Evolutionary conservation across 768 basidiomycete species (phyloP), one percentile per base, ranked within the genome.

Genomic region (Russula brevipes): DNA sequence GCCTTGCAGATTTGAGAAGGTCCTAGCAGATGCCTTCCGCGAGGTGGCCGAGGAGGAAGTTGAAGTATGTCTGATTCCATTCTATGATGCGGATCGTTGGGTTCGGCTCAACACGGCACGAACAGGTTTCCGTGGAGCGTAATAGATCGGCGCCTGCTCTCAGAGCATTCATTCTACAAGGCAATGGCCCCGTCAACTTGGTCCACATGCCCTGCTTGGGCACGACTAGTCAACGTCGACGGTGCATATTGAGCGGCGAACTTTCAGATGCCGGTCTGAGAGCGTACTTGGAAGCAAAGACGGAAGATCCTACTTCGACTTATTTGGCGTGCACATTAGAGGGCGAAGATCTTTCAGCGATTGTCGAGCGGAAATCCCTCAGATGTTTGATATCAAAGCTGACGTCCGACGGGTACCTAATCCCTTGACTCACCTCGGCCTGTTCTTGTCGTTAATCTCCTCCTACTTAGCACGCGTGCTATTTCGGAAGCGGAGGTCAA

Each of bases 151-250:
- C 63, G 8, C 72, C 73, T 1, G 70, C 72, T 39, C 55, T 66
- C 4, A 76, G 77, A 54, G 69, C 57, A 3, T 80, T 80, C 69
- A 59, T 78, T 58, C 64, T 79, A 55, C 76, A 77, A 39, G 77
- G 78, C 4, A 72, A 70, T 12, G 70, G 73, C 30, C 65, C 68
- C 36, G 33, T 75, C 16, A 74, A 70, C 61, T 72, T 78, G 38
- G 72, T 74, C 30, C 72, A 77, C 65, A 67, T 71, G 54, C 73
- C 76, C 8, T 66, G 70, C 59, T 79, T 79, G 69, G 63, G 77
- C 57, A 72, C 70, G 46, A 75, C 70, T 19, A 77, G 75, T 64
- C 67, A 70, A 47, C 76, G 77, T 45, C 69, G 68, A 45, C 79
- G 80, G 67, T 69, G 77, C 38, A 77, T 80, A 49, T 49, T 78